Evolutionary conservation across 2,329 filamentous ascomycete species (phyloP).

Genomic region (Penicillium hordei): DNA sequence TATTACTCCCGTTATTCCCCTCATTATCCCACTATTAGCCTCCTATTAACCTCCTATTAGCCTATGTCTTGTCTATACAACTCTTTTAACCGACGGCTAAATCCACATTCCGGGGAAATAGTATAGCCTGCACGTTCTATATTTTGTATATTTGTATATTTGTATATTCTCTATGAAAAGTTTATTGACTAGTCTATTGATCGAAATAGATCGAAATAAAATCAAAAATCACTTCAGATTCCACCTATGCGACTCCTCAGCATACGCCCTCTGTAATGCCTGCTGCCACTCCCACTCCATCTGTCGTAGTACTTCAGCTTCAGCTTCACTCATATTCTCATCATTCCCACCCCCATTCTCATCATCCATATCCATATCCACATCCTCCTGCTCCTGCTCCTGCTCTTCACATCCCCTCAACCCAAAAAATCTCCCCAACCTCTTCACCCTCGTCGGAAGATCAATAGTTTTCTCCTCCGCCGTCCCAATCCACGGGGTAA

Average conservation of each 20-base stretch:
- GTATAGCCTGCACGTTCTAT: not conserved
- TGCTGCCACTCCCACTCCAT: conserved; percentile 35
- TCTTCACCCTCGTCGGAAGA: conserved; percentile 39
- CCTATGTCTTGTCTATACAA: not conserved
- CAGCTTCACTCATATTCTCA: not conserved
- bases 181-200: too few relatives aligned
- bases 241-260: conserved; percentile 18
- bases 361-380: not conserved
- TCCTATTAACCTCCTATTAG: not conserved
- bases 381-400: not conserved
- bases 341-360: not conserved
- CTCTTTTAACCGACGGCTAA: conserved; percentile 10
- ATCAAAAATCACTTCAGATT: conserved; percentile 5
- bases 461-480: conserved; percentile 22
- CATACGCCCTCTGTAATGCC: conserved; percentile 26
- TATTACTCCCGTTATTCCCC: not conserved
- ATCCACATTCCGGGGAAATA: not conserved
- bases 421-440: conserved; percentile 48
- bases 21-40: not conserved
- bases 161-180: too few relatives aligned
- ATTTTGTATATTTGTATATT: too few relatives aligned
- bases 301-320: conserved; percentile 17
- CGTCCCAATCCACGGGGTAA: conserved; percentile 34
- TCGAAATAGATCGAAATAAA: not conserved
- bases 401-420: conserved; percentile 35